Percentiles rank a stretch among this genome's conserved stretches.
Evolutionary conservation across 2,329 filamentous ascomycete genomes (phyloP).

Genomic region (Diaporthe nobilis): DNA sequence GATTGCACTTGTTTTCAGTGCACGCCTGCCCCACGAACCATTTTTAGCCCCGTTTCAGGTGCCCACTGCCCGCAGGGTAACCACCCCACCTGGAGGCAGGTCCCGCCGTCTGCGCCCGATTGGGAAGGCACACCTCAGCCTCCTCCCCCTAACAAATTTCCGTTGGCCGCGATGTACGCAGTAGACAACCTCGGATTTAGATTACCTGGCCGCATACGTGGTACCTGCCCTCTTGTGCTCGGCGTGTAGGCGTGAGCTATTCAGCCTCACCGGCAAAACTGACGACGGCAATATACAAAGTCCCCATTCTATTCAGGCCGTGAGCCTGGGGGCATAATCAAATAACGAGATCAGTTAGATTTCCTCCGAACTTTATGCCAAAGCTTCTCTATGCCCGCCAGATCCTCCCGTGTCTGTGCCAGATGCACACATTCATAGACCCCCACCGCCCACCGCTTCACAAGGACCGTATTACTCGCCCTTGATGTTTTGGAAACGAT

Average conservation of each 20-base stretch:
- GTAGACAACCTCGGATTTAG: slow-evolving; percentile 3
- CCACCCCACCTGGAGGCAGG: slow-evolving; percentile 6
- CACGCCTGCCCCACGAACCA: slow-evolving; percentile 24
- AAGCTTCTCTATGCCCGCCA: neutral
- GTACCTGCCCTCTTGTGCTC: neutral
- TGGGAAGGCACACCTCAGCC: slow-evolving; percentile 18
- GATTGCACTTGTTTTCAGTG: slow-evolving; percentile 30
- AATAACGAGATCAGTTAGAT: slow-evolving; percentile 21
- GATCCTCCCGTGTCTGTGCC: neutral
- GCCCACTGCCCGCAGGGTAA: slow-evolving; percentile 2
- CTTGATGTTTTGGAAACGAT: slow-evolving; percentile 11
- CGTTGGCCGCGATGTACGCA: neutral
- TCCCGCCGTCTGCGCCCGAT: slow-evolving; percentile 2
- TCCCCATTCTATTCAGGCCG: slow-evolving; percentile 5
- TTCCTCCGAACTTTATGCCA: slow-evolving; percentile 29
- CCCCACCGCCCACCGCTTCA: neutral
- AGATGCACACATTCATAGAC: slow-evolving; percentile 1
- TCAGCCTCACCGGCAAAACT: slow-evolving; percentile 30
- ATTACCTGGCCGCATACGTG: neutral
- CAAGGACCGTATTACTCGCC: neutral
- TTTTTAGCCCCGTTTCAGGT: slow-evolving; percentile 28
- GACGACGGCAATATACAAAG: slow-evolving; percentile 14
- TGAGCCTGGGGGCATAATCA: slow-evolving; percentile 13
- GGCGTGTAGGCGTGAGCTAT: neutral
- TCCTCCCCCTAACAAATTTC: slow-evolving; percentile 23